Percentiles rank a stretch among this genome's conserved stretches.
Evolutionary conservation across 2,329 filamentous ascomycete genomes (phyloP).

Genomic region (Cadophora gregata): DNA sequence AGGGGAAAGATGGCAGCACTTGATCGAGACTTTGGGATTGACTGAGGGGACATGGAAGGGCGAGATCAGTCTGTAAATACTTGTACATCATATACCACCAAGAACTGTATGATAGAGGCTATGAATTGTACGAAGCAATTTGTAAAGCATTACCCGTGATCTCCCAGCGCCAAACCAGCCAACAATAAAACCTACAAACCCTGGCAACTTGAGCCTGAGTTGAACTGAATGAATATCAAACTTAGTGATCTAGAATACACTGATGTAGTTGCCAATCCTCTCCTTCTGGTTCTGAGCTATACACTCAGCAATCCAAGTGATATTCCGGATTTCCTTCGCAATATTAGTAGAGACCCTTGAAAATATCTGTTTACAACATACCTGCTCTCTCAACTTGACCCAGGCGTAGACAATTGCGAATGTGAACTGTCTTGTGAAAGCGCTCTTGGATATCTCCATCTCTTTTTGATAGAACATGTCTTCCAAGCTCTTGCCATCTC

Average conservation of each 20-base stretch:
- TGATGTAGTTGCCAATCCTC: slow-evolving; percentile 98
- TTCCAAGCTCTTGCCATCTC: slow-evolving; percentile 88
- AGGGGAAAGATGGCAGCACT: slow-evolving; percentile 85
- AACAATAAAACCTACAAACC: slow-evolving; percentile 39
- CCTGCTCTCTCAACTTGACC: slow-evolving; percentile 97
- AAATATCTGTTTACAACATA: slow-evolving; percentile 51
- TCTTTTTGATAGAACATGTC: slow-evolving; percentile 99
- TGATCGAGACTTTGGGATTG: slow-evolving; percentile 84
- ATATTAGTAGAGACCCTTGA: slow-evolving; percentile 43
- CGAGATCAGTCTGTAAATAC: slow-evolving; percentile 75
- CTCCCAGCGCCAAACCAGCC: slow-evolving; percentile 39
- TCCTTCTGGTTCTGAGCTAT: slow-evolving; percentile 99
- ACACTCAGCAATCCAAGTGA: slow-evolving; percentile 99
- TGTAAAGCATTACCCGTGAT: slow-evolving; percentile 38
- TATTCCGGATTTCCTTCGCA: slow-evolving; percentile 93
- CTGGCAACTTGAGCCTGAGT: slow-evolving; percentile 23
- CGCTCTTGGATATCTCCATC: slow-evolving; percentile 96
- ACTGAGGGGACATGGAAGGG: slow-evolving; percentile 88
- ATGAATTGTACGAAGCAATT: slow-evolving; percentile 29
- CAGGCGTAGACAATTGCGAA: slow-evolving; percentile 95
- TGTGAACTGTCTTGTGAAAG: slow-evolving; percentile 96
- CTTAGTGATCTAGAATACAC: slow-evolving; percentile 74
- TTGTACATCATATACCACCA: slow-evolving; percentile 34
- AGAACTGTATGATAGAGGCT: slow-evolving; percentile 39
- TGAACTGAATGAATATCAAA: slow-evolving; percentile 29